Base-by-base conservation (phyloP, 352 stramenopile genomes). In the Phytophthora citricola region DNA sequence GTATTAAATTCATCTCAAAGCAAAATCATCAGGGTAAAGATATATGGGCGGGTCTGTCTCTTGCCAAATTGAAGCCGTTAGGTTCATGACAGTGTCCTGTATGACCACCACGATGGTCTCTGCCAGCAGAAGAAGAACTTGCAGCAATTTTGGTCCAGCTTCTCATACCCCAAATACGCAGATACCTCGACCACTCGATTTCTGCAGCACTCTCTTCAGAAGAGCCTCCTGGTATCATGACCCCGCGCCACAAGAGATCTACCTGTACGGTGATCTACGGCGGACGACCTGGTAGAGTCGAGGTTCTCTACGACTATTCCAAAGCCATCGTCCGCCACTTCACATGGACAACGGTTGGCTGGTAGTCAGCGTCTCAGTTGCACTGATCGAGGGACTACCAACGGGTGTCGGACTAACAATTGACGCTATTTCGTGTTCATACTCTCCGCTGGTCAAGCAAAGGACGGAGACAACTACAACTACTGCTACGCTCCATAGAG, bases 401-500 rank as follows among this genome's bases (percentile, higher is more conserved):
- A 39, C 47, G 14, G 48, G 31, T 48, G 46, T 43, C 12, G 50
- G 43, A 58, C 15, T 54, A 20, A 31, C 20, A 26, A 27, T 57
- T 14, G 24, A 56, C 31, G 31, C 8, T 46, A 61, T 10, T 4
- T 43, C 43, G 58, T 31, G 50, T 48, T 57, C 51, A 71, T 34
- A 50, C 15, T 46, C 26, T 59, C 27, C 59, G 15, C 14, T 7
- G 26, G 32, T 22, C 24, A 54, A 69, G 45, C 29, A 66, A 17
- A 65, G 40, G 12, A 38, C 6, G n/a, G 47, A 70, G 15, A 36
- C 36, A 40, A 68, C 31, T 56, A 75, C 55, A 60, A 9, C 54
- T 57, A 71, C 44, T 22, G 60, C 27, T n/a, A 71, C 10, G 66
- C 45, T 71, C 66, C 55, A 71, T 20, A 74, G 17, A 58, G 45